These are phyloP conservation scores for Exidia glandulosa DNA, from an alignment of 768 basidiomycete species.

Conservation along the genomic window DNA sequence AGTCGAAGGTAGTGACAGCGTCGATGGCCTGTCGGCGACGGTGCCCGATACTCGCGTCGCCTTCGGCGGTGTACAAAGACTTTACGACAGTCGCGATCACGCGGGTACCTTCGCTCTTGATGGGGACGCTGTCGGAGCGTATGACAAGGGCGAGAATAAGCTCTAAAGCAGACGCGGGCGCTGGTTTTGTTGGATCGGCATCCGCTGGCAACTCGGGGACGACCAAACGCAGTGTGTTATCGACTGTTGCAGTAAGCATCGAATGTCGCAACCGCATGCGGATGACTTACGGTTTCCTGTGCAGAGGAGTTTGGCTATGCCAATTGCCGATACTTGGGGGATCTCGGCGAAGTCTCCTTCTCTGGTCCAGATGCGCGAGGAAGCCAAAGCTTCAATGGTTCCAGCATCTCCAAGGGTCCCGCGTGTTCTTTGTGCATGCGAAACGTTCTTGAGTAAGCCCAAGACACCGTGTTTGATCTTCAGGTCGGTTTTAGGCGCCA, in stretches of 20 bases:
- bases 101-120: constrained; percentile 85
- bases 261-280: not conserved
- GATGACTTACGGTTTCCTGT: constrained; percentile 51
- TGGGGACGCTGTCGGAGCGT: constrained; percentile 68
- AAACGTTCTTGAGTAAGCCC: constrained; percentile 75
- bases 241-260: constrained; percentile 23
- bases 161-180: constrained; percentile 35
- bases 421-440: constrained; percentile 45
- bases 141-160: constrained; percentile 64
- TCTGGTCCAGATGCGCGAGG: constrained; percentile 58
- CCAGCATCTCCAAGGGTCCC: constrained; percentile 46
- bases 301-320: constrained; percentile 82
- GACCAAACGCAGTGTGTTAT: constrained; percentile 41
- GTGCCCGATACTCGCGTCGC: constrained; percentile 31
- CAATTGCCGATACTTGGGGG: constrained; percentile 80
- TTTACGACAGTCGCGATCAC: constrained; percentile 79
- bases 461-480: constrained; percentile 85
- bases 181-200: constrained; percentile 7
- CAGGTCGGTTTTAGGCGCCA: constrained; percentile 49
- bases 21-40: constrained; percentile 44
- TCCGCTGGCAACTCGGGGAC: constrained; percentile 25
- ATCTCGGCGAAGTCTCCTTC: constrained; percentile 75
- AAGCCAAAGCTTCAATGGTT: constrained; percentile 49
- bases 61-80: constrained; percentile 37
- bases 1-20: constrained; percentile 39